A percentile compares a stretch with the other conserved stretches of the same genome.
Conservation (phyloP, 169 alveolate species). For the Cryptosporidium canis region DNA sequence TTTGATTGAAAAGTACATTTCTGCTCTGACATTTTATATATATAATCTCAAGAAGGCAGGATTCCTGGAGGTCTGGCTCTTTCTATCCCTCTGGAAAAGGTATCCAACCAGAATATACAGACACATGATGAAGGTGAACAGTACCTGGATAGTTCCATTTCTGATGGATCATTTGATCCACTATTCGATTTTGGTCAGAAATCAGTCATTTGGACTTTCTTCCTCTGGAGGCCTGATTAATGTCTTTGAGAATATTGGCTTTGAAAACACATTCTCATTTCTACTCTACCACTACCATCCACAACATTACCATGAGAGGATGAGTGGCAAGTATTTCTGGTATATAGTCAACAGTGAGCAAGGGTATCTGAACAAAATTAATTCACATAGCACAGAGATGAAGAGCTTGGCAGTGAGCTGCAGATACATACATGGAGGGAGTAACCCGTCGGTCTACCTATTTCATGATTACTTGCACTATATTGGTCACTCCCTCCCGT, state of each 20-base stretch:
- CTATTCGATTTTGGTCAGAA: constrained; percentile 28
- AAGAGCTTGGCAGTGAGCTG: constrained; percentile 18
- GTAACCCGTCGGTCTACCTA: background rate
- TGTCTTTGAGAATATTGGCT: constrained; percentile 28
- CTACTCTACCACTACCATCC: constrained; percentile 51
- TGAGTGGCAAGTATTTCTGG: constrained; percentile 67
- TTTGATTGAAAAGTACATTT: constrained; percentile 41
- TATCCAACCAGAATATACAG: constrained; percentile 46
- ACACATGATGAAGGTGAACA: constrained; percentile 25
- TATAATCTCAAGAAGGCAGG: background rate
- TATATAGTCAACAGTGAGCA: constrained; percentile 57
- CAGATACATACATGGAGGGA: constrained; percentile 9
- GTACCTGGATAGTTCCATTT: constrained; percentile 27
- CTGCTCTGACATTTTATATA: constrained; percentile 18
- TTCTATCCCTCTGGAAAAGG: constrained; percentile 63
- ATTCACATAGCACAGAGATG: constrained; percentile 23
- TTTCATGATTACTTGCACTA: constrained; percentile 60
- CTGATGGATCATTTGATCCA: constrained; percentile 42
- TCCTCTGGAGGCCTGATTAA: background rate
- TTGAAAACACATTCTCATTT: constrained; percentile 53
- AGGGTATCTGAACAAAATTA: constrained; percentile 41
- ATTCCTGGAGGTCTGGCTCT: constrained; percentile 28
- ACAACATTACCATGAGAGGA: constrained; percentile 63
- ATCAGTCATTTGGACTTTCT: background rate
- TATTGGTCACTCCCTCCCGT: constrained; percentile 56